These are phyloP conservation scores for Sisymbrium irio DNA, from an alignment of 345 rosid species.

Conservation along the genomic window DNA sequence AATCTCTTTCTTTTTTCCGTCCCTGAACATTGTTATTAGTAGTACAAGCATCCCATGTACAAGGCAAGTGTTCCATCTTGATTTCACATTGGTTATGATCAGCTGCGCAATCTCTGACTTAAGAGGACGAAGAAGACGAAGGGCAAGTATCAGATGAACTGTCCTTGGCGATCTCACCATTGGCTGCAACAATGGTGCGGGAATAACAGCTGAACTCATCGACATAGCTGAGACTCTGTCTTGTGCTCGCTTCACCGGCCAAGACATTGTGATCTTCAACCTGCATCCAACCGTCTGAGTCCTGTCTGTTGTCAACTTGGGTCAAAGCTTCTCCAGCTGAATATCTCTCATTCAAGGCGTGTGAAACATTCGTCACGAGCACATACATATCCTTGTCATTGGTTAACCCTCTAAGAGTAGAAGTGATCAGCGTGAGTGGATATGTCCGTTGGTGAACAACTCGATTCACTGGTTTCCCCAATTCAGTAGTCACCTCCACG, in stretches of 20 bases:
- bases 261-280: slow-evolving; percentile 67
- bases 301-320: slow-evolving; percentile 45
- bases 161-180: slow-evolving; percentile 47
- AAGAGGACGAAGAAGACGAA: slow-evolving; percentile 28
- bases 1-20: neutral
- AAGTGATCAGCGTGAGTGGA: slow-evolving; percentile 58
- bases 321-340: slow-evolving; percentile 31
- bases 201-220: slow-evolving; percentile 54
- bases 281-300: slow-evolving; percentile 75
- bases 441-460: slow-evolving; percentile 32
- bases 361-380: slow-evolving; percentile 64
- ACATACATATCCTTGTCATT: slow-evolving; percentile 36
- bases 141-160: slow-evolving; percentile 44
- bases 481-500: slow-evolving; percentile 39
- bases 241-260: slow-evolving; percentile 50
- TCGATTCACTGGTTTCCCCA: slow-evolving; percentile 28
- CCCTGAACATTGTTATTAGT: slow-evolving; percentile 10
- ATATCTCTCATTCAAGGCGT: slow-evolving; percentile 40
- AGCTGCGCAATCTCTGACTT: neutral
- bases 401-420: slow-evolving; percentile 40
- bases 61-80: slow-evolving; percentile 9
- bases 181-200: slow-evolving; percentile 37
- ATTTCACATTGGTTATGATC: slow-evolving; percentile 11
- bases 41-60: slow-evolving; percentile 17
- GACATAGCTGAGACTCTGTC: slow-evolving; percentile 44